phyloP scores from a whole-genome alignment of 139 green algal genomes.

The Chlamydomonas schloesseri region DNA sequence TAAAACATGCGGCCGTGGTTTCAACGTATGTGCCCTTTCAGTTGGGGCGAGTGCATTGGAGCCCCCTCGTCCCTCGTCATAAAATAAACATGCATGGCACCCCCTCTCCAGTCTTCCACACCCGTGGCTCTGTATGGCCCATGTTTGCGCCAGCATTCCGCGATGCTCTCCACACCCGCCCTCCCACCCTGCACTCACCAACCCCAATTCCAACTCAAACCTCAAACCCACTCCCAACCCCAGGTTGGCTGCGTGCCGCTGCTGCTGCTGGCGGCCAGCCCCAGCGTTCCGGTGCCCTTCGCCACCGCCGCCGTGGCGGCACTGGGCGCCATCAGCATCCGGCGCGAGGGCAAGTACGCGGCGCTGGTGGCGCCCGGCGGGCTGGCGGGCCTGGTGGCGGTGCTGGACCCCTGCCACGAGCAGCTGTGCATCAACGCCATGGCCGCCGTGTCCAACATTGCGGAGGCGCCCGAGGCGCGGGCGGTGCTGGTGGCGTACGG shows the following conservation, averaged over 20 bases:
- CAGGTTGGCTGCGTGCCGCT: constrained; percentile 44
- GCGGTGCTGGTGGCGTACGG: constrained; percentile 24
- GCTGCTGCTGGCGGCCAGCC: constrained; percentile 34
- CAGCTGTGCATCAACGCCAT: constrained; percentile 46
- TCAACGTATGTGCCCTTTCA: no score
- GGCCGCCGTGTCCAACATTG: constrained; percentile 44
- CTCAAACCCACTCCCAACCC: no score
- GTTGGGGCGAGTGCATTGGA: no score
- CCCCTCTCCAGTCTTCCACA: no score
- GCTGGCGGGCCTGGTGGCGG: background rate
- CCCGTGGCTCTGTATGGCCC: no score
- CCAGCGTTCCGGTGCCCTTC: constrained; percentile 4
- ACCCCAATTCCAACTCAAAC: no score
- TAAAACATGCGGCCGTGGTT: no score
- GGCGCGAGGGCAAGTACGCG: constrained; percentile 64
- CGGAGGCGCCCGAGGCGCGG: constrained; percentile 48
- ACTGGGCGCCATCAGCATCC: constrained; percentile 60
- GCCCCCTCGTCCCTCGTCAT: no score
- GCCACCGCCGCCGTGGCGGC: constrained; percentile 54
- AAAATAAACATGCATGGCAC: no score
- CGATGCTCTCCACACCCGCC: no score
- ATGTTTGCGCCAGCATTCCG: no score
- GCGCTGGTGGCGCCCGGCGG: constrained; percentile 28
- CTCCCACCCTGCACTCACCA: no score
- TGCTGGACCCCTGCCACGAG: constrained; percentile 33